phyloP scores from a whole-genome alignment of 1,139 yeast species.

The Schizosaccharomyces versatilis region DNA sequence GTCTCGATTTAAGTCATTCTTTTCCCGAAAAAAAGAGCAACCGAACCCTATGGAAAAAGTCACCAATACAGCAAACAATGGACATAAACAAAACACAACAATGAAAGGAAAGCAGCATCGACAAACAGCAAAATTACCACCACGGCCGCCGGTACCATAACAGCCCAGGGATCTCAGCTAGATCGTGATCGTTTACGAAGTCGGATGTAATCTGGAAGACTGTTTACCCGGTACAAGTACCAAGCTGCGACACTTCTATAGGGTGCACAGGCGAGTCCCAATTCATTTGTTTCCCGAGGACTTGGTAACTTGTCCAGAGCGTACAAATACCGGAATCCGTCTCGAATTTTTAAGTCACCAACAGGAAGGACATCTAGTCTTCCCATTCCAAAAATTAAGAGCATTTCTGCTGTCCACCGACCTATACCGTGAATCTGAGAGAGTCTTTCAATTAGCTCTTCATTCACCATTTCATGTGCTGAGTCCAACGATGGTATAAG shows the following conservation, averaged over 20 bases:
- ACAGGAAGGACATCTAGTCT: conserved; percentile 50
- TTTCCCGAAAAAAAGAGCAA: too few species aligned
- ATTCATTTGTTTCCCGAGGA: neutral
- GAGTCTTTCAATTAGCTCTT: conserved; percentile 33
- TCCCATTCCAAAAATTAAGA: conserved; percentile 45
- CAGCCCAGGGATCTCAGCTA: too few species aligned
- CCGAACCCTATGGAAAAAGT: too few species aligned
- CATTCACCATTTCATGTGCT: conserved; percentile 15
- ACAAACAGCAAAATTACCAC: too few species aligned
- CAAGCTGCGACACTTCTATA: neutral
- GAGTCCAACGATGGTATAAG: neutral
- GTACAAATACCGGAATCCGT: conserved; percentile 27
- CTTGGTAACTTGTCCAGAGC: neutral
- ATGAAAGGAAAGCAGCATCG: too few species aligned
- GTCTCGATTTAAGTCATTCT: too few species aligned
- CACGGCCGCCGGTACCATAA: too few species aligned
- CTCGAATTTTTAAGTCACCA: conserved; percentile 68
- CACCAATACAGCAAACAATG: too few species aligned
- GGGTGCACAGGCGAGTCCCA: neutral
- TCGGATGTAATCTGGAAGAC: neutral
- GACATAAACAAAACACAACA: too few species aligned
- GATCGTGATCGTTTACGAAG: too few species aligned
- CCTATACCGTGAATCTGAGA: conserved; percentile 61
- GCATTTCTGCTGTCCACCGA: conserved; percentile 80
- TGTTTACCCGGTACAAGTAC: neutral